A percentile compares a stretch with the other conserved stretches of the same genome.
These are phyloP conservation scores for Zygoascus sp. DNA, from an alignment of 1,139 yeast genomes.

Conservation along the genomic window DNA sequence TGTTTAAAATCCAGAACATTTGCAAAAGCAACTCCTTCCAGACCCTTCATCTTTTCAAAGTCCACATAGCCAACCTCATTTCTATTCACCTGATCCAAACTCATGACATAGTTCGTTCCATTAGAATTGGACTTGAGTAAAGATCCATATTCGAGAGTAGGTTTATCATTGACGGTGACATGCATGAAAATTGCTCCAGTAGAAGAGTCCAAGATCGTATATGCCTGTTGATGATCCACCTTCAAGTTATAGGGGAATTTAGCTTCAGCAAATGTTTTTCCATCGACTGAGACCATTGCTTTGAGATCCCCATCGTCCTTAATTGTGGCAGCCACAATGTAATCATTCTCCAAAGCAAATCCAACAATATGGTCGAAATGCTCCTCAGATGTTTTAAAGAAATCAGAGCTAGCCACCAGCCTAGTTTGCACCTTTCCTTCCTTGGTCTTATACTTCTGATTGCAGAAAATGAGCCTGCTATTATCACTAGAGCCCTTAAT, in stretches of 20 bases:
- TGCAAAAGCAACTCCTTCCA: slow-evolving; percentile 82
- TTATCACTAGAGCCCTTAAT: slow-evolving; percentile 38
- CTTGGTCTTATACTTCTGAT: slow-evolving; percentile 30
- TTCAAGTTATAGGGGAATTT: slow-evolving; percentile 67
- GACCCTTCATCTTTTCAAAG: slow-evolving; percentile 74
- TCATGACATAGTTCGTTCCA: slow-evolving; percentile 83
- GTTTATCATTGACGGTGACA: slow-evolving; percentile 58
- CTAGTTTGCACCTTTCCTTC: slow-evolving; percentile 25
- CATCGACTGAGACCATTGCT: slow-evolving; percentile 79
- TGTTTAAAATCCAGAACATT: slow-evolving; percentile 49
- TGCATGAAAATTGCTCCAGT: slow-evolving; percentile 78
- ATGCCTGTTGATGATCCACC: slow-evolving; percentile 67
- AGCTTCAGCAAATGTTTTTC: slow-evolving; percentile 72
- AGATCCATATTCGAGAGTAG: slow-evolving; percentile 64
- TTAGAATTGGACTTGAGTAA: slow-evolving; percentile 90
- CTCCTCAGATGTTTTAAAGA: slow-evolving; percentile 41
- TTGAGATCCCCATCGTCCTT: slow-evolving; percentile 38
- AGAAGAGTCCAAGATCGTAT: slow-evolving; percentile 74
- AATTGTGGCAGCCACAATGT: slow-evolving; percentile 64
- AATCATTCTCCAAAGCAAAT: slow-evolving; percentile 61
- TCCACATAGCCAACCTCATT: slow-evolving; percentile 74
- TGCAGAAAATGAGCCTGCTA: slow-evolving; percentile 60
- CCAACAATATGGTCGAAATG: slow-evolving; percentile 57
- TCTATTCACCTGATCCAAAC: slow-evolving; percentile 74
- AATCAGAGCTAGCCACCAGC: slow-evolving; percentile 51